A percentile compares a stretch with the other conserved stretches of the same genome.
Evolutionary conservation across 352 stramenopile genomes (phyloP).

Genomic region (Achlya hypogyna): DNA sequence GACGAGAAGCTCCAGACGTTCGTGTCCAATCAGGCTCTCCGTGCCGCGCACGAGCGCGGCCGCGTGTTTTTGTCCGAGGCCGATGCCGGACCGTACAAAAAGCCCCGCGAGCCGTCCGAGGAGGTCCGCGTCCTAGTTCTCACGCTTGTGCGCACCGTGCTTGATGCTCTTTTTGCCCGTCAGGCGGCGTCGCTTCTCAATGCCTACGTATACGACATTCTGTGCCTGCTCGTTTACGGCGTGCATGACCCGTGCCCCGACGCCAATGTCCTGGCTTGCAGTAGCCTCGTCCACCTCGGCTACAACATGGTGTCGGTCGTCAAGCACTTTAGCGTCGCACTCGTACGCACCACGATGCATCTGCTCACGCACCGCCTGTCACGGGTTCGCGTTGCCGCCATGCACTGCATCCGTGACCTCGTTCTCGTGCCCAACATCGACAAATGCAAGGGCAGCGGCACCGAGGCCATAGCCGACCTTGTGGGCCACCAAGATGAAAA

Average conservation of each 20-base stretch:
- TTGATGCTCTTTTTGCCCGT: slow-evolving; percentile 38
- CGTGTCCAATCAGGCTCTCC: slow-evolving; percentile 51
- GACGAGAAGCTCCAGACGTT: slow-evolving; percentile 74
- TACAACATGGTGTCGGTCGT: slow-evolving; percentile 83
- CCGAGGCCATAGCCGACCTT: slow-evolving; percentile 90
- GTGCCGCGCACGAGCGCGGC: slow-evolving; percentile 65
- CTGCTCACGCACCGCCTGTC: slow-evolving; percentile 86
- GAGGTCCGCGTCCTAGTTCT: slow-evolving; percentile 64
- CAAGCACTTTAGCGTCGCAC: slow-evolving; percentile 89
- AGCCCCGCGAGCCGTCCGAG: slow-evolving; percentile 57
- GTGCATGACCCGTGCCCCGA: slow-evolving; percentile 84
- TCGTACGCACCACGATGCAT: slow-evolving; percentile 72
- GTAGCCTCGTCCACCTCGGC: slow-evolving; percentile 35
- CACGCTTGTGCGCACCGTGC: slow-evolving; percentile 36
- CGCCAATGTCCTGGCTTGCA: slow-evolving; percentile 67
- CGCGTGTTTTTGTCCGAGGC: slow-evolving; percentile 42
- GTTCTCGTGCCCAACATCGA: slow-evolving; percentile 81
- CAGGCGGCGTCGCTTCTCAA: slow-evolving; percentile 62
- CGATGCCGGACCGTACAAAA: slow-evolving; percentile 25
- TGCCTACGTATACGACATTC: slow-evolving; percentile 69
- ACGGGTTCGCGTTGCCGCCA: slow-evolving; percentile 75
- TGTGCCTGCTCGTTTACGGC: slow-evolving; percentile 54
- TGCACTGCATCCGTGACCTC: slow-evolving; percentile 74
- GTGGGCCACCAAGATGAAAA: slow-evolving; percentile 94
- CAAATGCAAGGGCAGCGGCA: slow-evolving; percentile 90